A percentile compares a stretch with the other conserved stretches of the same genome.
Conservation (phyloP, 345 rosid species). For the Bruguiera sexangula region DNA sequence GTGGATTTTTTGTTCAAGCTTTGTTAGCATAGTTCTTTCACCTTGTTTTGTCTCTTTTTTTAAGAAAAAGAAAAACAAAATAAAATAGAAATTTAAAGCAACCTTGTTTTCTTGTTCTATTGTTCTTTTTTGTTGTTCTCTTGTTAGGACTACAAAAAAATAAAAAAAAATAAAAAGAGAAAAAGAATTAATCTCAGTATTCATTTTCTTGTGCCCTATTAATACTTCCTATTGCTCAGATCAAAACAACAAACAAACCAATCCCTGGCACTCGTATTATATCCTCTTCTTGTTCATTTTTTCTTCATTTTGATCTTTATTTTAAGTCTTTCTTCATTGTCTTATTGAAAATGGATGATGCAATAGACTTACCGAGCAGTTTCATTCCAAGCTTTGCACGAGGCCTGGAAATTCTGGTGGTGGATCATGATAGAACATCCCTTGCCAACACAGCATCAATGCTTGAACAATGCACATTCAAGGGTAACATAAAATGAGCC, state of each 20-base stretch:
- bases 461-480: slow-evolving; percentile 35
- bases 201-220: too few relatives aligned
- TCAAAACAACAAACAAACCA: too few relatives aligned
- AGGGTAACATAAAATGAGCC: slow-evolving; percentile 25
- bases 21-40: not conserved
- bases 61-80: not conserved
- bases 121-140: too few relatives aligned
- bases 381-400: slow-evolving; percentile 26
- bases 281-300: too few relatives aligned
- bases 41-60: not conserved
- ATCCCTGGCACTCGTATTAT: too few relatives aligned
- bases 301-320: not conserved
- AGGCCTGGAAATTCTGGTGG: slow-evolving; percentile 33
- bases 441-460: slow-evolving; percentile 29
- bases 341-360: slow-evolving; percentile 6
- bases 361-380: not conserved
- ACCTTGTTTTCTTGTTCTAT: too few relatives aligned
- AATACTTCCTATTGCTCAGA: too few relatives aligned
- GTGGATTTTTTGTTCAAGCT: not conserved
- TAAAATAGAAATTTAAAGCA: too few relatives aligned
- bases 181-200: too few relatives aligned
- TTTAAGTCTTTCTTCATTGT: not conserved
- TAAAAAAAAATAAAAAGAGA: too few relatives aligned
- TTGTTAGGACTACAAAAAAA: too few relatives aligned
- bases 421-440: slow-evolving; percentile 39